Conservation (phyloP, 2,329 filamentous ascomycete species). For the Colletotrichum sp. region DNA sequence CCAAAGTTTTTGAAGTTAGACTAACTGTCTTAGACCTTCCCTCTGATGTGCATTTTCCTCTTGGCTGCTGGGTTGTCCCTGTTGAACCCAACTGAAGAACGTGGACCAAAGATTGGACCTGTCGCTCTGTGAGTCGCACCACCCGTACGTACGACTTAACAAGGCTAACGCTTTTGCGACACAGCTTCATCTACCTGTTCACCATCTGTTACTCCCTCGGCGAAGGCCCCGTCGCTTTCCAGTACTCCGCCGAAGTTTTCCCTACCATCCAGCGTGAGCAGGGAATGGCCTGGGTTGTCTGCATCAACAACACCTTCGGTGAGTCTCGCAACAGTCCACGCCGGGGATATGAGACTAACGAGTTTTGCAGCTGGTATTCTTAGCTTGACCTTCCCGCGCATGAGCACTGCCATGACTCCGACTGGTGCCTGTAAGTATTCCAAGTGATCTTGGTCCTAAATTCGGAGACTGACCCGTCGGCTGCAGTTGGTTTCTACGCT, state of each 20-base stretch:
- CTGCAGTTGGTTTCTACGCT: conserved; percentile 55
- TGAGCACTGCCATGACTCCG: conserved; percentile 46
- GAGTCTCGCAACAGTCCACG: not conserved
- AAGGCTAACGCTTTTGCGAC: not conserved
- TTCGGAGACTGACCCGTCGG: not conserved
- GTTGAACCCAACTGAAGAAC: conserved; percentile 38
- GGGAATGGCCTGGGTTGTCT: conserved; percentile 56
- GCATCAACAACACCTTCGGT: conserved; percentile 1
- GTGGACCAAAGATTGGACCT: conserved; percentile 40
- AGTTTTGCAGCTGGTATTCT: conserved; percentile 43
- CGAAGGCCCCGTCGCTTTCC: conserved; percentile 62
- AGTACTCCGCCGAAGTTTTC: conserved; percentile 68
- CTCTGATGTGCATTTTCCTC: conserved; percentile 62
- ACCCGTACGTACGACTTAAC: accelerated
- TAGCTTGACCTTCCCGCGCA: conserved; percentile 66
- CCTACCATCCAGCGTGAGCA: conserved; percentile 67
- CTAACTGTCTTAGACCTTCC: conserved; percentile 56
- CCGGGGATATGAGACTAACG: accelerated
- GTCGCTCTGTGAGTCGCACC: conserved; percentile 44
- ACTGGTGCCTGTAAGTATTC: conserved; percentile 36
- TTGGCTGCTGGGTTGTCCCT: conserved; percentile 60
- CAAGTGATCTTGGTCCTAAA: not conserved
- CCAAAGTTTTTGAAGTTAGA: not conserved
- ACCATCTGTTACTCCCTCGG: conserved; percentile 45
- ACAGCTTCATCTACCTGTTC: conserved; percentile 46